A percentile compares a stretch with the other conserved stretches of the same genome.
These are phyloP conservation scores for Hanseniaspora singularis DNA, from an alignment of 805 yeast species.

Conservation along the genomic window DNA sequence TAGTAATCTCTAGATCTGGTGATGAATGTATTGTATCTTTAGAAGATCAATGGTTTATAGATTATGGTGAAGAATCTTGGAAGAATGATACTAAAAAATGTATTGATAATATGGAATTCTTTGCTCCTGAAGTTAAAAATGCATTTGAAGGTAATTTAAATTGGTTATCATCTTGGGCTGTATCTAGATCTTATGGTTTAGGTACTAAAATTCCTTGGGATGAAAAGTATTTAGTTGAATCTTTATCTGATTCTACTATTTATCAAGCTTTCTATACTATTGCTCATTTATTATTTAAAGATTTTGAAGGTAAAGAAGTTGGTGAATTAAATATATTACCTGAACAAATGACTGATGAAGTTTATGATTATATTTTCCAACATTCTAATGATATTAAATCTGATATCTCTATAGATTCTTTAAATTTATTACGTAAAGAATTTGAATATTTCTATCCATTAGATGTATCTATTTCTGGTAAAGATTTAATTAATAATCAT, in stretches of 20 bases:
- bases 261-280: constrained; percentile 93
- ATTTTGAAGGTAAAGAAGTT: constrained; percentile 62
- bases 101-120: constrained; percentile 62
- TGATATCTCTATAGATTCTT: constrained; percentile 52
- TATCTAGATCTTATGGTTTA: constrained; percentile 89
- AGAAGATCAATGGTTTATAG: constrained; percentile 97
- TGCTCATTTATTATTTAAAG: constrained; percentile 72
- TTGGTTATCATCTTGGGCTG: constrained; percentile 98
- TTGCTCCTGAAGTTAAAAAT: constrained; percentile 69
- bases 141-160: constrained; percentile 89
- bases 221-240: constrained; percentile 80
- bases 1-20: constrained; percentile 87
- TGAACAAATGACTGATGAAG: constrained; percentile 83
- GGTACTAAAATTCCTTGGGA: constrained; percentile 98
- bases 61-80: constrained; percentile 93
- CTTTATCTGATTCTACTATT: constrained; percentile 88
- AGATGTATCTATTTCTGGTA: constrained; percentile 85
- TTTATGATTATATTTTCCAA: constrained; percentile 79
- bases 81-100: constrained; percentile 69
- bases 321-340: constrained; percentile 69
- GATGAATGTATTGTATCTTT: constrained; percentile 93
- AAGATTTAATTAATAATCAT: constrained; percentile 94
- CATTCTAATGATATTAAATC: constrained; percentile 45
- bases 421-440: constrained; percentile 73
- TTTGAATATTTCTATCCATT: constrained; percentile 95